Conservation (phyloP, 2,329 filamentous ascomycete species). For the Botrytis paeoniae region DNA sequence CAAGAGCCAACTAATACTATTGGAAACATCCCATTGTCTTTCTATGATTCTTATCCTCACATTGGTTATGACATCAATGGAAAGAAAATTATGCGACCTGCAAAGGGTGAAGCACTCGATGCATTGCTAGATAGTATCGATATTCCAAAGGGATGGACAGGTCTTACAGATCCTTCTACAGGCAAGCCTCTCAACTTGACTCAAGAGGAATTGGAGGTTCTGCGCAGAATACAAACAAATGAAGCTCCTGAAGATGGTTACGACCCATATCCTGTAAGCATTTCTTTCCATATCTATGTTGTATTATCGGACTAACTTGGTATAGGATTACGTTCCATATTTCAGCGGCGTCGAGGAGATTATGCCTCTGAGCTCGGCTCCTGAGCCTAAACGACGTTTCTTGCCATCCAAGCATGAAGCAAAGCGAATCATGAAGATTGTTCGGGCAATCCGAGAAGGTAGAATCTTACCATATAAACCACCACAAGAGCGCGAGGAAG, state of each 20-base stretch:
- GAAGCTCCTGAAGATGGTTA: conserved; percentile 85
- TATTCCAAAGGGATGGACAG: conserved; percentile 95
- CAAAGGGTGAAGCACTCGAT: conserved; percentile 89
- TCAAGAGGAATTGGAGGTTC: conserved; percentile 81
- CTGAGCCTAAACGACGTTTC: conserved; percentile 93
- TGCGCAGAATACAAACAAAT: conserved; percentile 85
- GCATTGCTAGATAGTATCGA: conserved; percentile 95
- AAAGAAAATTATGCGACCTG: conserved; percentile 94
- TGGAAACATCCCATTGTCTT: conserved; percentile 87
- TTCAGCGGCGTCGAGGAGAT: conserved; percentile 87
- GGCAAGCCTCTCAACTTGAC: conserved; percentile 88
- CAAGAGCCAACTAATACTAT: conserved; percentile 83
- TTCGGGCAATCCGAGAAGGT: conserved; percentile 91
- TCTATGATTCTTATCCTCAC: conserved; percentile 97
- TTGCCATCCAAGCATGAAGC: conserved; percentile 95
- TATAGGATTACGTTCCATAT: conserved; percentile 82
- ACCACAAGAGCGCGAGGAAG: conserved; percentile 66
- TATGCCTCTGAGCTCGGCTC: conserved; percentile 92
- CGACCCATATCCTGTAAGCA: conserved; percentile 78
- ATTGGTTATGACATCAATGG: conserved; percentile 99
- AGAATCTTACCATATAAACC: conserved; percentile 88
- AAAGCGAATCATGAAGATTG: conserved; percentile 95
- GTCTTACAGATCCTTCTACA: conserved; percentile 87
- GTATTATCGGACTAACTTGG: conserved; percentile 27
- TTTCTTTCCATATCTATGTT: background rate